Evolutionary conservation across 768 basidiomycete species (phyloP).

Genomic region (Rhodotorula diobovata): DNA sequence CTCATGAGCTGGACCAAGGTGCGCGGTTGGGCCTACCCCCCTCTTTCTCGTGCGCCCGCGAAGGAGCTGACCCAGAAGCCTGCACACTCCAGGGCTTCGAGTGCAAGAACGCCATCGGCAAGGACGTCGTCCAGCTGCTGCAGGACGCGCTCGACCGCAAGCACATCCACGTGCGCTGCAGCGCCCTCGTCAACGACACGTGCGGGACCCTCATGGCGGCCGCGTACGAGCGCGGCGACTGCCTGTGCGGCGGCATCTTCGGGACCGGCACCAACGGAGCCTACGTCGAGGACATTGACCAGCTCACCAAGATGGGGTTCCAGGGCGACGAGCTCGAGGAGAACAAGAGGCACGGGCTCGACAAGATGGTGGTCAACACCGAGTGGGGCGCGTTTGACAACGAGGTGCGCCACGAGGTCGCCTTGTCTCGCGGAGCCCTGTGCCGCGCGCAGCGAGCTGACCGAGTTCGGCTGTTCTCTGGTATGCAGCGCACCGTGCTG

Average conservation of each 20-base stretch:
- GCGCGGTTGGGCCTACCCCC: no score
- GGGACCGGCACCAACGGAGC: conserved; percentile 99
- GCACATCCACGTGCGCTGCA: conserved; percentile 83
- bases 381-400: conserved; percentile 99
- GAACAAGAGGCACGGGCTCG: conserved; percentile 46
- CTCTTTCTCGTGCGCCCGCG: neutral
- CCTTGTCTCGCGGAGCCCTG: neutral
- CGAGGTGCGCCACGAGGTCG: conserved; percentile 54
- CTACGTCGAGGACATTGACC: conserved; percentile 80
- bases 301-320: conserved; percentile 70
- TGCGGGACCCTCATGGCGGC: conserved; percentile 90
- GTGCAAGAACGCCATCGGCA: conserved; percentile 81
- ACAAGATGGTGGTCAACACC: conserved; percentile 86
- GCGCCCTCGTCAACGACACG: conserved; percentile 92
- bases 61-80: no score
- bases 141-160: conserved; percentile 90
- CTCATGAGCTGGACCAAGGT: conserved; percentile 63
- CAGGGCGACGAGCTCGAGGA: conserved; percentile 52
- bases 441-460: conserved; percentile 1
- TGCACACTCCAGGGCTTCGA: conserved; percentile 69
- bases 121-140: conserved; percentile 81
- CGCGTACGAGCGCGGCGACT: conserved; percentile 88
- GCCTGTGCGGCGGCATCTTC: conserved; percentile 80
- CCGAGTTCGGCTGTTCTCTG: neutral
- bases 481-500: conserved; percentile 64